Evolutionary conservation across 1,284 basidiomycete species (phyloP), one percentile per base, ranked within the genome.

Genomic region (Boletus nobilissimus): DNA sequence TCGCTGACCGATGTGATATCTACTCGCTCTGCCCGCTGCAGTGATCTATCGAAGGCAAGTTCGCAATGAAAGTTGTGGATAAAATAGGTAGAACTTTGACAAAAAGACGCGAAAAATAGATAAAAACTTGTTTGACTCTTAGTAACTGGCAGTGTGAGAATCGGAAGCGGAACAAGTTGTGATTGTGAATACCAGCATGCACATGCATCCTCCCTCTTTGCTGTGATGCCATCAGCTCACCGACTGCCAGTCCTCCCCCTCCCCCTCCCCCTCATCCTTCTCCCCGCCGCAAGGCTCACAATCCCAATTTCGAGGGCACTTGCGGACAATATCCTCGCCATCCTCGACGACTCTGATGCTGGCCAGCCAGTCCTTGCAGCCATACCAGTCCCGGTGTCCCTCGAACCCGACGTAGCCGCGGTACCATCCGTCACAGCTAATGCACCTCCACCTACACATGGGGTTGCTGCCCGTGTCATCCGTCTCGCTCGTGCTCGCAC

Each of bases 231-330:
- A 60, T 73, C 81, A 46, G 87, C 38, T 85, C 81, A 82, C 85
- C 90, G 88, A 76, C 88, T 95, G 11, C 90, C 92, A 6, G 86
- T 94, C 63, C 87, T 95, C 67, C 88, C 90, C 3, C 90, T 95
- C 57, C 89, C 91, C 0, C 88, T 92, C 80, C 94, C 94, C 0
- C 86, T 90, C 70, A 85, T 95, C 75, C 90, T 95, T 36, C 89
- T 95, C 22, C 94, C 94, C 1, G 91, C 91, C 6, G 91, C 92
- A 2, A 87, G 93, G 13, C 86, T 94, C 70, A 92, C 93, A 0
- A 84, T 95, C 73, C 91, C 92, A 5, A 88, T 95, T 34, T 87
- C 90, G 40, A 88, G 87, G 36, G 80, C 87, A 19, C 88, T 91
- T 64, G 94, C 92, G 40, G 91, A 93, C 79, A 90, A 88, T 26